phyloP scores from a whole-genome alignment of 73 alveolate species.

The Blepharisma stoltei region DNA sequence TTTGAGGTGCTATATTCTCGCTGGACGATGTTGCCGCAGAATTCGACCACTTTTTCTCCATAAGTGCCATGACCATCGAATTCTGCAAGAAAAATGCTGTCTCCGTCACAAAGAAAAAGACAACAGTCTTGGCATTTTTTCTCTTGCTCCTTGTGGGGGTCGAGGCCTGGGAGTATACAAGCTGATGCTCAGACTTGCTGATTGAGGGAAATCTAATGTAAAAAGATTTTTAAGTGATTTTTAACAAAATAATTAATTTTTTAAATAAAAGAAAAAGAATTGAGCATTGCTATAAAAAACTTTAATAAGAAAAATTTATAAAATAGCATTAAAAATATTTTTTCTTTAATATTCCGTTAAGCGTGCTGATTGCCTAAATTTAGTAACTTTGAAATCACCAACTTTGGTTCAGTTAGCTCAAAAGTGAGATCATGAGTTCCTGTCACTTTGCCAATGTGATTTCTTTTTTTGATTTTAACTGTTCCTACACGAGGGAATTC shows the following conservation, averaged over 20 bases:
- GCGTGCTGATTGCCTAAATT: too few species aligned
- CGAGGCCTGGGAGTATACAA: conserved; percentile 31
- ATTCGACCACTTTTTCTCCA: conserved; percentile 28
- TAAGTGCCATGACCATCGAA: conserved; percentile 29
- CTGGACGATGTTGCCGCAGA: background rate
- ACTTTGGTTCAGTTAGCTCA: background rate
- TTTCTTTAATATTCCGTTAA: too few species aligned
- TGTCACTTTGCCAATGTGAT: background rate
- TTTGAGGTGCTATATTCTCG: background rate
- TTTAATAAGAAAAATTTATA: too few species aligned
- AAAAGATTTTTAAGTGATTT: too few species aligned
- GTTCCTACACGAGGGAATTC: background rate
- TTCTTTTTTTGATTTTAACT: background rate
- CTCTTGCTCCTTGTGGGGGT: conserved; percentile 4
- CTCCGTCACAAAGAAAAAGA: background rate
- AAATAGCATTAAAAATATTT: too few species aligned
- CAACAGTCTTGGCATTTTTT: conserved; percentile 31
- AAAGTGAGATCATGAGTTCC: background rate
- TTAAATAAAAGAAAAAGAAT: too few species aligned
- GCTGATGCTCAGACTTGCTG: background rate
- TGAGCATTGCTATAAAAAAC: too few species aligned
- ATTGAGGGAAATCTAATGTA: background rate
- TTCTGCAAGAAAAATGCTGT: background rate
- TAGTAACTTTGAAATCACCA: background rate
- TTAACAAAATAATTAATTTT: too few species aligned